Base-by-base conservation (phyloP, 2,329 filamentous ascomycete species). In the Penicillium crustosum region DNA sequence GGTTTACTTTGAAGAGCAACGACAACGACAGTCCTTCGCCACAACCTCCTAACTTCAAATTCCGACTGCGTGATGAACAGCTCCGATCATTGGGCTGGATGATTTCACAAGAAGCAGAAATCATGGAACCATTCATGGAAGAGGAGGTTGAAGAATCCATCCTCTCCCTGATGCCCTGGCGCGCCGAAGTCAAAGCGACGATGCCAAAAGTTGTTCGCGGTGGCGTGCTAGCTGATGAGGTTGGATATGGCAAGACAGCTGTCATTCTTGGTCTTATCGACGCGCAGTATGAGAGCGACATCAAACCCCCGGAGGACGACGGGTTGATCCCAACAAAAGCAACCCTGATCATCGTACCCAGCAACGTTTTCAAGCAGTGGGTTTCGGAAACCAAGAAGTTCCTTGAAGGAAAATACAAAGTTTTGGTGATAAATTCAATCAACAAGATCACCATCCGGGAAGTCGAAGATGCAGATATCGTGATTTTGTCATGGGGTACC, bases 211-310 rank as follows among this genome's bases (percentile, higher is more conserved):
- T 60, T 12, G 61, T 86, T 41, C 79, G 78, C 19, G 86, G 87
- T 13, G 87, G 86, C 6, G 78, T 89, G 19, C 75, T 88, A 35
- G 86, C 86, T 2, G 85, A 88, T 65, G 78, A 84, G 44, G 85
- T 88, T 35, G 86, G 84, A 0, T 89, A 86, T 66, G 87, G 87
- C 0, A 89, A 90, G 65, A 89, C 87, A 0, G 81, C 85, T 1
- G 81, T 83, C 0, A 81, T 80, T 2, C 75, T 89, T 13, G 85
- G 79, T 0, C 70, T 89, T 9, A 80, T 88, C 31, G 76, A 83
- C 36, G 70, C 73, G 31, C 59, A 61, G 31, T 38, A 53, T 21
- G 58, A 72, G 10, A 59, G 57, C 12, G 66, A 72, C 44, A 41
- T 53, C 38, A 12, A 57, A 47, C 42, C 59, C 12, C 21, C 59